phyloP scores from a whole-genome alignment of 2,329 filamentous ascomycete genomes.

The Colletotrichum sublineola region DNA sequence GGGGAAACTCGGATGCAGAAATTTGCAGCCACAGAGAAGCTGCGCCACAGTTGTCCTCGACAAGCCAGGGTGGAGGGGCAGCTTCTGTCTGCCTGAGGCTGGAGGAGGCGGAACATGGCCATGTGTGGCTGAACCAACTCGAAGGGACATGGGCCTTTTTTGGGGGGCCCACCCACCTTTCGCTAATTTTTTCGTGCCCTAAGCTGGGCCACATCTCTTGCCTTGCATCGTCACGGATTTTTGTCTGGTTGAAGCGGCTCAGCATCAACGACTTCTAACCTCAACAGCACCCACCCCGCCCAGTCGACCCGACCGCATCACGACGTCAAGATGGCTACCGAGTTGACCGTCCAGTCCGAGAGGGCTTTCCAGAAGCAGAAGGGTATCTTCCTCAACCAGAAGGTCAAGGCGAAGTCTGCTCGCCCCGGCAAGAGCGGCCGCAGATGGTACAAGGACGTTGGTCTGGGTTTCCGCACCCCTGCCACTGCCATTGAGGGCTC shows the following conservation, averaged over 20 bases:
- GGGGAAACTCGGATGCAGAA: neutral
- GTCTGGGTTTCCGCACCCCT: conserved; percentile 98
- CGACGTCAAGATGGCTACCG: conserved; percentile 84
- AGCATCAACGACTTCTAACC: conserved; percentile 37
- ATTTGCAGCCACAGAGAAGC: neutral
- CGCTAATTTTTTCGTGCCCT: conserved; percentile 34
- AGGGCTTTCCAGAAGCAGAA: conserved; percentile 99
- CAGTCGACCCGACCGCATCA: conserved; percentile 44
- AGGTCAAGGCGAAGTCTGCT: conserved; percentile 87
- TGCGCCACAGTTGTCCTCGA: neutral
- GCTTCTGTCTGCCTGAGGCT: conserved; percentile 3
- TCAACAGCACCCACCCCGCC: conserved; percentile 42
- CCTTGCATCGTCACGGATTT: neutral
- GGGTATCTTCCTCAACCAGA: conserved; percentile 99
- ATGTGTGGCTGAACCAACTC: neutral
- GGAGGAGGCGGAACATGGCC: neutral
- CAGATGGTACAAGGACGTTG: conserved; percentile 99
- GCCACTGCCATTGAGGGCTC: conserved; percentile 98
- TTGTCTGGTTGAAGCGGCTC: conserved; percentile 36
- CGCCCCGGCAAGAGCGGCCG: conserved; percentile 92
- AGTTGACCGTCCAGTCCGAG: conserved; percentile 99
- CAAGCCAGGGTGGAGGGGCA: neutral
- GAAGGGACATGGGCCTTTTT: neutral
- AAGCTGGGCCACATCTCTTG: conserved; percentile 12
- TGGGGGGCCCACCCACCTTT: conserved; percentile 5